Conservation (phyloP, 306 rosid genomes). For the Acacia crassicarpa region DNA sequence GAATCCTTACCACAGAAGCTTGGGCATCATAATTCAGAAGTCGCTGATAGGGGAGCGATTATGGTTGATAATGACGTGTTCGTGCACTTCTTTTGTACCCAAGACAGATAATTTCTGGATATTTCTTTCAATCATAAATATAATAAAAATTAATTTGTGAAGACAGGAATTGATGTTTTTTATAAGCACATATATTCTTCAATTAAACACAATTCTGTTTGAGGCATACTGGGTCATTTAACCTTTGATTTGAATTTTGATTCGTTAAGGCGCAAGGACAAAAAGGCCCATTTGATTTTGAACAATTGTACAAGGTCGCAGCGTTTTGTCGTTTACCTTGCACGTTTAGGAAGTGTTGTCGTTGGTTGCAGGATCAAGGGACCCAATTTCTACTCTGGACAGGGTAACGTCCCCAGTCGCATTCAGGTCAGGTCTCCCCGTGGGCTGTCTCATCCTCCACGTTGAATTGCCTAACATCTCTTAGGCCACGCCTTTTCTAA, state of each 20-base stretch:
- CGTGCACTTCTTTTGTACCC: too few species aligned
- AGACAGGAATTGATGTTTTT: neutral
- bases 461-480: neutral
- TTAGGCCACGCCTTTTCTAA: neutral
- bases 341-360: slow-evolving; percentile 22
- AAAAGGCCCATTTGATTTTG: neutral
- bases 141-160: neutral
- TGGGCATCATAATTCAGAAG: neutral
- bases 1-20: neutral
- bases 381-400: slow-evolving; percentile 16
- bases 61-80: neutral
- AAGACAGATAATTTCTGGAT: neutral
- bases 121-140: neutral
- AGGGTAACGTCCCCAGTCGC: slow-evolving; percentile 33
- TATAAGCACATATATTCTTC: too few species aligned
- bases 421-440: slow-evolving; percentile 38
- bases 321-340: neutral
- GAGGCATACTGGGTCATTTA: too few species aligned
- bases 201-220: too few species aligned
- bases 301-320: neutral
- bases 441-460: slow-evolving; percentile 23
- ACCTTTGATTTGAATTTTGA: too few species aligned
- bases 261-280: neutral
- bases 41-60: neutral
- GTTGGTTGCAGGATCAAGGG: slow-evolving; percentile 34